These are phyloP conservation scores for Hypoxylon crocopeplum DNA, from an alignment of 495 filamentous ascomycete genomes.

Conservation along the genomic window DNA sequence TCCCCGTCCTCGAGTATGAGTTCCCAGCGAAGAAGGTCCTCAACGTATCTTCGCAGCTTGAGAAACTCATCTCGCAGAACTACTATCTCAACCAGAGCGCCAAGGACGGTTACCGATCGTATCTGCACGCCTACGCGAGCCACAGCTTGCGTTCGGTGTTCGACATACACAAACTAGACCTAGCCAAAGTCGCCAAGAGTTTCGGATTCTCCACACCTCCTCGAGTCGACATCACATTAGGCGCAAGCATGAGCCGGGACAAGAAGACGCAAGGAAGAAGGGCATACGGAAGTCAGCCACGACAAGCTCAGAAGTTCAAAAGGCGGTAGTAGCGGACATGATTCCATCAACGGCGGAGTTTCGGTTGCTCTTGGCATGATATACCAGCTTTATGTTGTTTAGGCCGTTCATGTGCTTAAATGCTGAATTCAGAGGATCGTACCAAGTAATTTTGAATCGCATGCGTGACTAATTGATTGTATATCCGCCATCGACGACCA, in stretches of 20 bases:
- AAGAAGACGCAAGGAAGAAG: constrained; percentile 82
- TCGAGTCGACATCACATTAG: constrained; percentile 85
- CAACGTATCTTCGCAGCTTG: constrained; percentile 93
- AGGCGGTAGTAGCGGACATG: constrained; percentile 8
- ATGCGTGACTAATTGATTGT: constrained; percentile 41
- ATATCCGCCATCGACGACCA: too few relatives aligned
- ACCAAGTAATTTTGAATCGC: neutral
- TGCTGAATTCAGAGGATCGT: neutral
- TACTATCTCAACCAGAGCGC: constrained; percentile 93
- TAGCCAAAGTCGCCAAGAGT: constrained; percentile 90
- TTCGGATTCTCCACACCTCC: constrained; percentile 93
- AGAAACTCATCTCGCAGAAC: constrained; percentile 91
- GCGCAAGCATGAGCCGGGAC: constrained; percentile 84
- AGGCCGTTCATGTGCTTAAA: neutral
- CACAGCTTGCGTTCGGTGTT: constrained; percentile 91
- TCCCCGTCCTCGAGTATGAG: constrained; percentile 95
- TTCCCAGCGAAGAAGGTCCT: constrained; percentile 91
- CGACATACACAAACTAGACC: constrained; percentile 90
- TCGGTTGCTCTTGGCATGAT: constrained; percentile 17
- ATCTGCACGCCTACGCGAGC: constrained; percentile 92
- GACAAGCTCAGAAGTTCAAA: constrained; percentile 44
- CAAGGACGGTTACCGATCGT: constrained; percentile 75
- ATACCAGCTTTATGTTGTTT: constrained; percentile 28
- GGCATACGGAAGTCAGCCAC: constrained; percentile 74
- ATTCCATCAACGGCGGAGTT: constrained; percentile 8